phyloP scores from a whole-genome alignment of 352 stramenopile genomes.

The Peronospora tabacina region DNA sequence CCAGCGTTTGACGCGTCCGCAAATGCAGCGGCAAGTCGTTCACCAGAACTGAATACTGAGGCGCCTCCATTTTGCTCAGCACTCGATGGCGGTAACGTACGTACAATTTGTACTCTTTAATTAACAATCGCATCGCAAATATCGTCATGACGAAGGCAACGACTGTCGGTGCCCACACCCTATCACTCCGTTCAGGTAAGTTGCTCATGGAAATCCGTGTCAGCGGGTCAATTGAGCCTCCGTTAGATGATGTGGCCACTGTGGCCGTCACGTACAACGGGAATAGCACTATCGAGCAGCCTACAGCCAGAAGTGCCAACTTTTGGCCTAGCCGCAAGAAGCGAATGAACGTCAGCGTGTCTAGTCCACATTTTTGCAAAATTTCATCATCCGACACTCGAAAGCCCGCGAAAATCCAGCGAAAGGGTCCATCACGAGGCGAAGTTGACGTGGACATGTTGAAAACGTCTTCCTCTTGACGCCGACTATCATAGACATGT shows the following conservation, averaged over 20 bases:
- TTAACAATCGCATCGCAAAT: slow-evolving; percentile 50
- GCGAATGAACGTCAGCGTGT: slow-evolving; percentile 67
- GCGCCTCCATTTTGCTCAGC: slow-evolving; percentile 39
- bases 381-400: slow-evolving; percentile 53
- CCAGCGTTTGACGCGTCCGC: slow-evolving; percentile 48
- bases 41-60: slow-evolving; percentile 69
- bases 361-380: slow-evolving; percentile 59
- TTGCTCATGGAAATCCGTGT: slow-evolving; percentile 74
- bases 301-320: slow-evolving; percentile 47
- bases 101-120: slow-evolving; percentile 62
- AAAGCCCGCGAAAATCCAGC: slow-evolving; percentile 42
- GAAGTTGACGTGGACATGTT: slow-evolving; percentile 11
- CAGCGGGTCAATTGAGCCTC: slow-evolving; percentile 39
- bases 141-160: slow-evolving; percentile 45
- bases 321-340: slow-evolving; percentile 63
- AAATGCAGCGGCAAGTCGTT: slow-evolving; percentile 57
- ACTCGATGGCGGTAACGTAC: slow-evolving; percentile 50
- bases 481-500: slow-evolving; percentile 48
- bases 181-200: slow-evolving; percentile 35
- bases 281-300: slow-evolving; percentile 53
- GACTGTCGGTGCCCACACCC: slow-evolving; percentile 58
- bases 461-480: slow-evolving; percentile 26
- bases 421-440: slow-evolving; percentile 28
- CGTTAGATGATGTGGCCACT: slow-evolving; percentile 12
- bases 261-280: slow-evolving; percentile 58